Percentiles rank a stretch among this genome's conserved stretches.
These are phyloP conservation scores for Candida glaebosa DNA, from an alignment of 805 yeast species.

Conservation along the genomic window DNA sequence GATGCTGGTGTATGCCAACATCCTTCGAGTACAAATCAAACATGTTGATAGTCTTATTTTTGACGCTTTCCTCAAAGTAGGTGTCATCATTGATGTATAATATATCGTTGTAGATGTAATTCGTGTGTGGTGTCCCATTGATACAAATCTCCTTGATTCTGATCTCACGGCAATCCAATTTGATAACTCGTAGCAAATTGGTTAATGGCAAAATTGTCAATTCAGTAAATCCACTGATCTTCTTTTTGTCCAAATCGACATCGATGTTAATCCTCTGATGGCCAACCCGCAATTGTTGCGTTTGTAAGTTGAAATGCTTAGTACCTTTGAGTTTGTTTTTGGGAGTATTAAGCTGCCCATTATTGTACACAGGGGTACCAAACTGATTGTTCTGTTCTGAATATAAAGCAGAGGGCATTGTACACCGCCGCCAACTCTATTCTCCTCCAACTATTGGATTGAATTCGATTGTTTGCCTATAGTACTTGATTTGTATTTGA, in stretches of 20 bases:
- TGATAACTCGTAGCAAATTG: conserved; percentile 52
- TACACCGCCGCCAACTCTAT: not conserved
- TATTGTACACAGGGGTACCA: conserved; percentile 7
- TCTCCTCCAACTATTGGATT: not conserved
- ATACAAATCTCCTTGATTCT: conserved; percentile 60
- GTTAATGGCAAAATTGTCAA: conserved; percentile 73
- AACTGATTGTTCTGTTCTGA: conserved; percentile 4
- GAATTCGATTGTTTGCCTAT: not conserved
- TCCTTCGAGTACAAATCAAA: conserved; percentile 43
- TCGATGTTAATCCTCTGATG: conserved; percentile 83
- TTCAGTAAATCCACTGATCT: conserved; percentile 73
- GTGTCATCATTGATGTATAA: conserved; percentile 37
- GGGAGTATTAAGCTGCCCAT: conserved; percentile 11
- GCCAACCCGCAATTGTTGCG: conserved; percentile 64
- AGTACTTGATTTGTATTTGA: not conserved
- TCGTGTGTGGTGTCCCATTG: conserved; percentile 51
- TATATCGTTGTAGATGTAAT: conserved; percentile 55
- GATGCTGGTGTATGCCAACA: conserved; percentile 53
- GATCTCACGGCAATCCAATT: conserved; percentile 79
- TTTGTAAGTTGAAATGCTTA: conserved; percentile 21
- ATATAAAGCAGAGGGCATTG: conserved; percentile 9
- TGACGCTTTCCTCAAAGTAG: conserved; percentile 24
- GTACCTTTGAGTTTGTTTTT: conserved; percentile 9
- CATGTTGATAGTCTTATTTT: conserved; percentile 23
- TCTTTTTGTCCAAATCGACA: conserved; percentile 63